Conservation (phyloP, 352 stramenopile species). For the Phytophthora meadii region DNA sequence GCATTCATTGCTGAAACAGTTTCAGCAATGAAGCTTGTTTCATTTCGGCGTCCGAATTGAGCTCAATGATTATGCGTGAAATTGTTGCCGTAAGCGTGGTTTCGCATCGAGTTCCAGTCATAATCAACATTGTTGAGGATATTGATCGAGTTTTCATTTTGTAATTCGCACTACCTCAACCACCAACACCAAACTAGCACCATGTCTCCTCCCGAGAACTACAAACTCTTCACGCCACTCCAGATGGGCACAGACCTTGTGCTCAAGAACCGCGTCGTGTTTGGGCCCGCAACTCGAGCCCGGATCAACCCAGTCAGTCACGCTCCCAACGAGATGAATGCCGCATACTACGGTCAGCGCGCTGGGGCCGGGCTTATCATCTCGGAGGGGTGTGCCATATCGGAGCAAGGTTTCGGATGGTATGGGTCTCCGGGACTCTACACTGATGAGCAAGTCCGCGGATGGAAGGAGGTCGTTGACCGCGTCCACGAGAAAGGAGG, state of each 20-base stretch:
- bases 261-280: constrained; percentile 58
- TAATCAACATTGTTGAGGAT: constrained; percentile 1
- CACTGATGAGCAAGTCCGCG: constrained; percentile 38
- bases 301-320: constrained; percentile 26
- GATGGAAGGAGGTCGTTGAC: constrained; percentile 62
- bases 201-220: constrained; percentile 35
- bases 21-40: no score
- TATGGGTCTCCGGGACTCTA: constrained; percentile 53
- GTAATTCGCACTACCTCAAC: constrained; percentile 12
- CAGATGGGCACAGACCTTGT: constrained; percentile 26
- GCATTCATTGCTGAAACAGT: no score
- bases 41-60: no score
- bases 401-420: constrained; percentile 39
- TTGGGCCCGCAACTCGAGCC: constrained; percentile 48
- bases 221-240: constrained; percentile 47
- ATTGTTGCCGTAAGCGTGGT: constrained; percentile 6
- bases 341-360: constrained; percentile 52
- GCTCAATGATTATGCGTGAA: no score
- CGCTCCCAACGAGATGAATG: constrained; percentile 33
- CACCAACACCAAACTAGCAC: not conserved
- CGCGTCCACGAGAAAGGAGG: constrained; percentile 74
- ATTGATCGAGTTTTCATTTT: constrained; percentile 8
- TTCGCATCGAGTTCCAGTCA: not conserved
- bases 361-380: constrained; percentile 53
- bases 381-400: constrained; percentile 50